A percentile compares a stretch with the other conserved stretches of the same genome.
phyloP scores from a whole-genome alignment of 345 rosid species.

The Sonneratia caseolaris region DNA sequence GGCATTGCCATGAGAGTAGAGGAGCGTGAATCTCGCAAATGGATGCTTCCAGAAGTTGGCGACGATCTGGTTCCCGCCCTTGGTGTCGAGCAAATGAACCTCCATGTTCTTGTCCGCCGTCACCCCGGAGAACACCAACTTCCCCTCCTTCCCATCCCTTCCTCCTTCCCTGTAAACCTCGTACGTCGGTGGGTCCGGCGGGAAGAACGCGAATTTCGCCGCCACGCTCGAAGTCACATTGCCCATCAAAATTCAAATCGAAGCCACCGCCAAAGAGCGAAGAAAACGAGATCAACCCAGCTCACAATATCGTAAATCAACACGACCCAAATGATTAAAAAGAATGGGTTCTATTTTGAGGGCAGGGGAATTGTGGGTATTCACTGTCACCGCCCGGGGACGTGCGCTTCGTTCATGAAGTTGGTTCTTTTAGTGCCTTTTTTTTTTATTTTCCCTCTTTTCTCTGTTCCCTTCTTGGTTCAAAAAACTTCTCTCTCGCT shows the following conservation, averaged over 20 bases:
- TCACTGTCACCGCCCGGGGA: neutral
- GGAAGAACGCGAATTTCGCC: constrained; percentile 93
- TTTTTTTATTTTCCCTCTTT: neutral
- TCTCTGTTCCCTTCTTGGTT: neutral
- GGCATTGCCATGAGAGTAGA: constrained; percentile 96
- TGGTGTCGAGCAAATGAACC: constrained; percentile 70
- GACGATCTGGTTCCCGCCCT: constrained; percentile 65
- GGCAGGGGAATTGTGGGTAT: neutral
- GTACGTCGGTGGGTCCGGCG: constrained; percentile 93
- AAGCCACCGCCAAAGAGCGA: neutral
- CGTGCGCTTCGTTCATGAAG: constrained; percentile 8
- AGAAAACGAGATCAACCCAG: constrained; percentile 1
- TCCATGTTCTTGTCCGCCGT: constrained; percentile 70
- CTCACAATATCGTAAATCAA: neutral
- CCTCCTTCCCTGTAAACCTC: constrained; percentile 47
- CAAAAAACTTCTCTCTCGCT: constrained; percentile 1
- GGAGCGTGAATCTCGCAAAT: constrained; percentile 70
- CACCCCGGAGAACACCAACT: constrained; percentile 51
- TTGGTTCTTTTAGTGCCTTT: constrained; percentile 1
- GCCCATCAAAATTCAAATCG: constrained; percentile 42
- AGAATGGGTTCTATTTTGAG: neutral
- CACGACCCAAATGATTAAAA: neutral
- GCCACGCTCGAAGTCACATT: constrained; percentile 92
- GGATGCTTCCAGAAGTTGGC: constrained; percentile 98
- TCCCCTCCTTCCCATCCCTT: constrained; percentile 24